A percentile compares a stretch with the other conserved stretches of the same genome.
Conservation (phyloP, 2,329 filamentous ascomycete species). For the Diatrype stigma region DNA sequence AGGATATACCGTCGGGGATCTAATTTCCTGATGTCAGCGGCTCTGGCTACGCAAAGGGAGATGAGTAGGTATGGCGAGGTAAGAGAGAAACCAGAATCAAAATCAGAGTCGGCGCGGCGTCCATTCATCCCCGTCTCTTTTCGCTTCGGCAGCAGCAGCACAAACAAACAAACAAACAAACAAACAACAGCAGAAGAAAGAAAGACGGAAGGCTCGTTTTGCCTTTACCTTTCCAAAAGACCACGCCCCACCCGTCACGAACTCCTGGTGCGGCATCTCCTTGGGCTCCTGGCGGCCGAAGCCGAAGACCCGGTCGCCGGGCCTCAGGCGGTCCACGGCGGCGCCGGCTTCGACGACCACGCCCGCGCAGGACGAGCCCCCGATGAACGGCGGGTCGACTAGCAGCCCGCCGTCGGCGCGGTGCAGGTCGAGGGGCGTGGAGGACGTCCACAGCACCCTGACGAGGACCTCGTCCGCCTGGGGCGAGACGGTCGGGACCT, state of each 20-base stretch:
- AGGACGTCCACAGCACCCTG: slow-evolving; percentile 54
- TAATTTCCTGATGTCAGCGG: slow-evolving; percentile 3
- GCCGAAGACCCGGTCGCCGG: slow-evolving; percentile 54
- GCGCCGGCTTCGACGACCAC: slow-evolving; percentile 48
- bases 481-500: slow-evolving; percentile 26
- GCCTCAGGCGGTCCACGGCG: slow-evolving; percentile 36
- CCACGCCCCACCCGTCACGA: slow-evolving; percentile 47
- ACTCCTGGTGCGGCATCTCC: slow-evolving; percentile 53
- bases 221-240: slow-evolving; percentile 38
- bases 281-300: slow-evolving; percentile 44
- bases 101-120: too few relatives aligned
- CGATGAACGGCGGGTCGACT: slow-evolving; percentile 42
- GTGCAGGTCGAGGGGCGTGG: slow-evolving; percentile 59
- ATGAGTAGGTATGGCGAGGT: too few relatives aligned
- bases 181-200: too few relatives aligned
- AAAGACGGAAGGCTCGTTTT: too few relatives aligned
- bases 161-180: too few relatives aligned
- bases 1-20: slow-evolving; percentile 19
- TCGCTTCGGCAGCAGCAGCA: too few relatives aligned
- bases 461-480: slow-evolving; percentile 46
- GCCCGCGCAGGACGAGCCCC: slow-evolving; percentile 50
- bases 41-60: too few relatives aligned
- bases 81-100: too few relatives aligned
- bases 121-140: too few relatives aligned
- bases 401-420: slow-evolving; percentile 57